Conservation (phyloP, 2,329 filamentous ascomycete genomes). For the Fusarium verrucosum region DNA sequence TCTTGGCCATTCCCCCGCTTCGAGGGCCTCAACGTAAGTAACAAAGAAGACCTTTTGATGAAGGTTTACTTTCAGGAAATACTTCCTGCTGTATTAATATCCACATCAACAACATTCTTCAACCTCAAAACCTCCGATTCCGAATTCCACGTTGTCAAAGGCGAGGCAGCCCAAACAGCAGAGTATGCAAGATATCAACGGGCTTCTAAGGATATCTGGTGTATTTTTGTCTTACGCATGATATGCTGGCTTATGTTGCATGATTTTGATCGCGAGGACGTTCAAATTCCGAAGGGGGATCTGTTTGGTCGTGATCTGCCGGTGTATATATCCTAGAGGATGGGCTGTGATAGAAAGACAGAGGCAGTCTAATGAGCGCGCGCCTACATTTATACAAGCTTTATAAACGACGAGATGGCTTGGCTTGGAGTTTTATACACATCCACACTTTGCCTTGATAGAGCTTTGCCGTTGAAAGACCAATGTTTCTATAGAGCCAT, state of each 20-base stretch:
- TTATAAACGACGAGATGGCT: no score
- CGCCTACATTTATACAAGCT: no score
- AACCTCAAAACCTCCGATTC: constrained; percentile 3
- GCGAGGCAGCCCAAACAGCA: background rate
- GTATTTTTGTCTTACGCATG: constrained; percentile 11
- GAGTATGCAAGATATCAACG: constrained; percentile 6
- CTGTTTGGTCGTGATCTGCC: background rate
- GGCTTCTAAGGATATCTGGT: constrained; percentile 4
- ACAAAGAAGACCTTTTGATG: constrained; percentile 10
- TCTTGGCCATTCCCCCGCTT: background rate
- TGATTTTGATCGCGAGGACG: constrained; percentile 5
- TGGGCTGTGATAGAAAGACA: background rate
- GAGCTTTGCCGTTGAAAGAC: no score
- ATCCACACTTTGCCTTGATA: no score
- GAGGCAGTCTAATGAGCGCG: no score
- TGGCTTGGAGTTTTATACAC: no score
- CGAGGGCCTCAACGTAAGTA: fast-evolving
- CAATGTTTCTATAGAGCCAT: no score
- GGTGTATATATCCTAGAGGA: constrained; percentile 9
- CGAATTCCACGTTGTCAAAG: constrained; percentile 3
- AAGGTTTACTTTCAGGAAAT: constrained; percentile 12
- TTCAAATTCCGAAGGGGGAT: constrained; percentile 9
- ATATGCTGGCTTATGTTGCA: constrained; percentile 18
- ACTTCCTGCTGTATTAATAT: background rate
- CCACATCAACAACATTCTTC: background rate